Evolutionary conservation across 768 basidiomycete genomes (phyloP).

Genomic region (Dentipellis sp.): DNA sequence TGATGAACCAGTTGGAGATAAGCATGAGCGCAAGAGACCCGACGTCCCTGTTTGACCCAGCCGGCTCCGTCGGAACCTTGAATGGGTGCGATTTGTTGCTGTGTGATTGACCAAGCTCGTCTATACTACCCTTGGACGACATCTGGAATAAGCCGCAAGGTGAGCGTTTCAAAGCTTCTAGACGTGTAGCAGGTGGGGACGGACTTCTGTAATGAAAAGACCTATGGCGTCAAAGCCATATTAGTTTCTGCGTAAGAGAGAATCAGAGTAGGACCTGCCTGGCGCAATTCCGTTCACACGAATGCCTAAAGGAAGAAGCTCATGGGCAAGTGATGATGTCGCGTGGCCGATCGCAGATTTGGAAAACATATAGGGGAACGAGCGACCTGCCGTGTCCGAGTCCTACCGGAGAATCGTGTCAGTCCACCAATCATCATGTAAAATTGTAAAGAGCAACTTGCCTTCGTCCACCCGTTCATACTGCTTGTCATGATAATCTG

Average conservation of each 20-base stretch:
- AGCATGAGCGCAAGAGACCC: slow-evolving; percentile 34
- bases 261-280: slow-evolving; percentile 16
- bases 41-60: slow-evolving; percentile 31
- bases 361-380: slow-evolving; percentile 38
- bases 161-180: neutral
- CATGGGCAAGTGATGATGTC: slow-evolving; percentile 37
- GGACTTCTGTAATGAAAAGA: neutral
- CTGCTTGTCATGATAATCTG: slow-evolving; percentile 43
- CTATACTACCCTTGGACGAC: slow-evolving; percentile 17
- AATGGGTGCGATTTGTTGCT: slow-evolving; percentile 17
- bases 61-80: slow-evolving; percentile 25
- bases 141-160: slow-evolving; percentile 20
- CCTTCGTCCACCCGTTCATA: slow-evolving; percentile 47
- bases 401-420: slow-evolving; percentile 21
- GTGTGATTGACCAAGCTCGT: slow-evolving; percentile 19
- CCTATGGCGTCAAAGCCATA: neutral
- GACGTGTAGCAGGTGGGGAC: neutral
- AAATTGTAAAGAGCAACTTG: neutral
- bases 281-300: slow-evolving; percentile 45
- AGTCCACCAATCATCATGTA: neutral
- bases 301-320: slow-evolving; percentile 38
- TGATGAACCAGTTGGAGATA: slow-evolving; percentile 38
- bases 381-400: slow-evolving; percentile 28
- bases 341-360: slow-evolving; percentile 41
- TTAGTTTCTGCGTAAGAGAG: neutral